Percentiles rank a stretch among this genome's conserved stretches.
These are phyloP conservation scores for Boletales sp. DNA, from an alignment of 768 basidiomycete genomes.

Conservation along the genomic window DNA sequence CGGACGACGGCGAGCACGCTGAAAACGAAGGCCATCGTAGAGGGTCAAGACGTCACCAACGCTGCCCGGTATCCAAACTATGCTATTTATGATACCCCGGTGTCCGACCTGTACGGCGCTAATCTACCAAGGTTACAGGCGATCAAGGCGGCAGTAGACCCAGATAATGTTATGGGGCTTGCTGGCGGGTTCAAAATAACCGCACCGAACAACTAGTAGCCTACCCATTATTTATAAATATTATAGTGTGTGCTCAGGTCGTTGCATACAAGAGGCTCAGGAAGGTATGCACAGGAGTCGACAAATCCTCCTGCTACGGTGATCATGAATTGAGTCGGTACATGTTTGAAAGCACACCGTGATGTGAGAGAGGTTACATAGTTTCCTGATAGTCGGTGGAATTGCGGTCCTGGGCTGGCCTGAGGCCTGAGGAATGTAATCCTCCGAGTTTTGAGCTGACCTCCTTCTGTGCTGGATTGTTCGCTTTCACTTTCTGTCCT, in stretches of 20 bases:
- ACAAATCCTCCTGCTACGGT: constrained; percentile 3
- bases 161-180: too few relatives aligned
- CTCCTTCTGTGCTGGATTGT: too few relatives aligned
- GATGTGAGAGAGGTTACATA: too few relatives aligned
- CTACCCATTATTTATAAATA: too few relatives aligned
- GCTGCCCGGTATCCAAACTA: constrained; percentile 53
- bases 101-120: constrained; percentile 44
- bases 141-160: constrained; percentile 14
- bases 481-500: too few relatives aligned
- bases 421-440: too few relatives aligned
- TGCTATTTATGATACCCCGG: constrained; percentile 47
- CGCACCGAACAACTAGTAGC: neutral
- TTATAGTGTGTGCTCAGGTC: too few relatives aligned
- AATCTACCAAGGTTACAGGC: constrained; percentile 34
- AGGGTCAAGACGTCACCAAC: constrained; percentile 39
- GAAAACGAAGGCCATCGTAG: constrained; percentile 34
- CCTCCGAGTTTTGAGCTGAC: too few relatives aligned
- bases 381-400: too few relatives aligned
- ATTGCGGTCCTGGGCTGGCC: too few relatives aligned
- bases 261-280: too few relatives aligned
- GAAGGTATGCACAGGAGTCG: constrained; percentile 4
- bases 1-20: constrained; percentile 37
- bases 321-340: neutral
- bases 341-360: too few relatives aligned
- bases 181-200: neutral